Percentiles rank a stretch among this genome's conserved stretches.
Conservation (phyloP, 257 asterid genomes). For the Ballota nigra region DNA sequence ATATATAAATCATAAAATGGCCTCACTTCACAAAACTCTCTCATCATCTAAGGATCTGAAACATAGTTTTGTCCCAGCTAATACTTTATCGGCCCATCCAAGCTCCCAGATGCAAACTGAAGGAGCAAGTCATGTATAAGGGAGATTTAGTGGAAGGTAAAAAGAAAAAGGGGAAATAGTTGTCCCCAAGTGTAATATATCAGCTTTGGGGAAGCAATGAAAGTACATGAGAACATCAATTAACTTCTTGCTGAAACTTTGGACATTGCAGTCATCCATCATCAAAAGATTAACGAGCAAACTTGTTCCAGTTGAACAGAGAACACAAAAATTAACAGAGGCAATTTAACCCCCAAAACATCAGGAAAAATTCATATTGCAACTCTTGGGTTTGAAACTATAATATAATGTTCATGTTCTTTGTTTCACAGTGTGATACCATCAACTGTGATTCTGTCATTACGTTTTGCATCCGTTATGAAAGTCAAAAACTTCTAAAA, state of each 20-base stretch:
- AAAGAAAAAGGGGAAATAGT: neutral
- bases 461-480: neutral
- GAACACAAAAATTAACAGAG: neutral
- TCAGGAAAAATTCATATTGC: neutral
- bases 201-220: too few species aligned
- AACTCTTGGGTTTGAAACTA: neutral
- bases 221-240: neutral
- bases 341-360: neutral
- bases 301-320: neutral
- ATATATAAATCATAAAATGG: neutral
- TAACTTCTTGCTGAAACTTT: conserved; percentile 7
- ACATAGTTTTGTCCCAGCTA: conserved; percentile 28
- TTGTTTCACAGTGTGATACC: neutral
- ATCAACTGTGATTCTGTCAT: neutral
- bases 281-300: neutral
- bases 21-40: neutral
- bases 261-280: conserved; percentile 9
- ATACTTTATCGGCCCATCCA: conserved; percentile 92
- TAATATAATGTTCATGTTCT: neutral
- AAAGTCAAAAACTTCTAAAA: neutral
- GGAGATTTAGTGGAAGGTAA: too few species aligned
- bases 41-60: neutral
- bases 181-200: too few species aligned
- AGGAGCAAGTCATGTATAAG: conserved; percentile 17
- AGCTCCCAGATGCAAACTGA: conserved; percentile 96